These are phyloP conservation scores for Asterochloris sp. DNA, from an alignment of 139 green algal species.

Conservation along the genomic window DNA sequence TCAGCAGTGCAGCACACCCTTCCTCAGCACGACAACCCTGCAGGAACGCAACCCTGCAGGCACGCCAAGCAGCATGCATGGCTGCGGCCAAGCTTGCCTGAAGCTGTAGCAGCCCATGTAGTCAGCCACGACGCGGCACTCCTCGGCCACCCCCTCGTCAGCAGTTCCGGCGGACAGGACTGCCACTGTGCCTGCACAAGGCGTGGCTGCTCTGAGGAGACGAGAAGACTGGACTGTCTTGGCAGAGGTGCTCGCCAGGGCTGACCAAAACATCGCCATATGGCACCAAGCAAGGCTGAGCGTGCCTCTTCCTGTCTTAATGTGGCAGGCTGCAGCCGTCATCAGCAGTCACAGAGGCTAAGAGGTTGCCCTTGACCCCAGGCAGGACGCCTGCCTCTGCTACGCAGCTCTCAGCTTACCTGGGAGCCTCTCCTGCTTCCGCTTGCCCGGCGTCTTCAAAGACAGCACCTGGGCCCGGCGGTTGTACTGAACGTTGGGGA, in stretches of 20 bases:
- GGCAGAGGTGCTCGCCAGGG: too few species aligned
- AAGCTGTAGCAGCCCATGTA: conserved; percentile 61
- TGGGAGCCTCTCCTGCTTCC: conserved; percentile 30
- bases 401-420: not conserved
- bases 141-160: conserved; percentile 53
- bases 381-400: too few species aligned
- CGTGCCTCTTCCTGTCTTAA: too few species aligned
- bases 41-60: not conserved
- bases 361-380: too few species aligned
- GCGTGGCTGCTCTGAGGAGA: too few species aligned
- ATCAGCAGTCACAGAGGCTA: too few species aligned
- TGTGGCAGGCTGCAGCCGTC: too few species aligned
- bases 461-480: conserved; percentile 28
- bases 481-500: conserved; percentile 51
- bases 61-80: not conserved
- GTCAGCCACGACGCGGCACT: conserved; percentile 63
- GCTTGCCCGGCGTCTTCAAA: conserved; percentile 22
- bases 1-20: too few species aligned
- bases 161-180: conserved; percentile 68
- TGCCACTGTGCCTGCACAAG: conserved; percentile 58
- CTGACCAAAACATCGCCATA: too few species aligned
- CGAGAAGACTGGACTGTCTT: too few species aligned
- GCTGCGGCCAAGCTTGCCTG: conserved; percentile 1
- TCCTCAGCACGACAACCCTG: too few species aligned
- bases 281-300: too few species aligned